Percentiles rank a stretch among this genome's conserved stretches.
Conservation (phyloP, 2,329 filamentous ascomycete genomes). For the Didymosphaeria variabile region DNA sequence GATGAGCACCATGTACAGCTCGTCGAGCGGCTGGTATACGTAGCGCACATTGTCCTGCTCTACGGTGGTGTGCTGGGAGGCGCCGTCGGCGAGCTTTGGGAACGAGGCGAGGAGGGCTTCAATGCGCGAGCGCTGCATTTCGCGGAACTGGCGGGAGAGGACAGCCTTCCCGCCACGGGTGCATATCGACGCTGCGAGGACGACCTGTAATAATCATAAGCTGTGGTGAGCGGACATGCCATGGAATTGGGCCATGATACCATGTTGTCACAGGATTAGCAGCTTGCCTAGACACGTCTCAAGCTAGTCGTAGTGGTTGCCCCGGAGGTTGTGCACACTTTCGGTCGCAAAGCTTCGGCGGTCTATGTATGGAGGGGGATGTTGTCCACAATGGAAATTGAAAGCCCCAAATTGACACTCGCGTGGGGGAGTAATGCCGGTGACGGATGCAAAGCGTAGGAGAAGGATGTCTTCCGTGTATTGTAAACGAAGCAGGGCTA, state of each 20-base stretch:
- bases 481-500: slow-evolving; percentile 5
- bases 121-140: slow-evolving; percentile 96
- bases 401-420: slow-evolving; percentile 2
- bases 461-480: neutral
- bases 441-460: neutral
- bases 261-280: slow-evolving; percentile 12
- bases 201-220: slow-evolving; percentile 69
- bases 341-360: slow-evolving; percentile 10
- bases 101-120: slow-evolving; percentile 97
- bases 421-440: neutral
- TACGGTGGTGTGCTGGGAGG: slow-evolving; percentile 96
- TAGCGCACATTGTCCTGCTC: slow-evolving; percentile 99
- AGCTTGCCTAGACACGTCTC: neutral
- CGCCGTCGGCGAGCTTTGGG: slow-evolving; percentile 94
- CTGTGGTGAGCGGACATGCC: neutral
- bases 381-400: slow-evolving; percentile 24
- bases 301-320: neutral
- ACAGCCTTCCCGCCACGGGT: slow-evolving; percentile 98
- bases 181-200: slow-evolving; percentile 98
- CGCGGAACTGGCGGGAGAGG: slow-evolving; percentile 95
- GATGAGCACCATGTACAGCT: slow-evolving; percentile 99
- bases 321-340: neutral
- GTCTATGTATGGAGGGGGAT: slow-evolving; percentile 19
- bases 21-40: slow-evolving; percentile 98
- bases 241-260: slow-evolving; percentile 16